A percentile compares a stretch with the other conserved stretches of the same genome.
These are phyloP conservation scores for Prunus mira DNA, from an alignment of 306 rosid species.

Conservation along the genomic window DNA sequence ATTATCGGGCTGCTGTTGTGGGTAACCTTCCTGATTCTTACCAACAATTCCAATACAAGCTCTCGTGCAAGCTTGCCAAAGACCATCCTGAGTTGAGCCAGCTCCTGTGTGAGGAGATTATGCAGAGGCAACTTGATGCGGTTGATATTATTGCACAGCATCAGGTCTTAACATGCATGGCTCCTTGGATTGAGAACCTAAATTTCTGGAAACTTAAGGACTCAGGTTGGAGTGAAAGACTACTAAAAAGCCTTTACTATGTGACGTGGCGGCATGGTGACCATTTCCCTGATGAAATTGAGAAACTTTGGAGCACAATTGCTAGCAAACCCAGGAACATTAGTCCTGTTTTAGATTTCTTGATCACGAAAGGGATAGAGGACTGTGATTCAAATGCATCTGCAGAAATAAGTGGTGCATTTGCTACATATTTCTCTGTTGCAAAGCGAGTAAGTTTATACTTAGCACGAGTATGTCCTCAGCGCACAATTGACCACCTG, in stretches of 20 bases:
- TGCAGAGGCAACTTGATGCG: constrained; percentile 99
- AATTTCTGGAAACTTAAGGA: constrained; percentile 98
- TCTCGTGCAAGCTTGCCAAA: constrained; percentile 98
- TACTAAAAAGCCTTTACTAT: constrained; percentile 93
- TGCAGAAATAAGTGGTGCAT: constrained; percentile 97
- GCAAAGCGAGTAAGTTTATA: constrained; percentile 96
- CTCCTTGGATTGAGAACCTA: constrained; percentile 99
- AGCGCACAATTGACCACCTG: constrained; percentile 94
- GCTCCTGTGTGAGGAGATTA: constrained; percentile 97
- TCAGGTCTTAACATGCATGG: constrained; percentile 99
- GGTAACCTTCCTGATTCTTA: constrained; percentile 99
- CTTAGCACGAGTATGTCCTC: constrained; percentile 98
- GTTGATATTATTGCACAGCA: constrained; percentile 99
- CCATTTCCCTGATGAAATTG: constrained; percentile 98
- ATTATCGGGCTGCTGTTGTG: constrained; percentile 98
- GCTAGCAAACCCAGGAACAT: constrained; percentile 98
- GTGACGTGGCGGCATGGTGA: constrained; percentile 99
- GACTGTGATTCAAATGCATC: constrained; percentile 99
- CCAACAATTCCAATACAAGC: constrained; percentile 98
- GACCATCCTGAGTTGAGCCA: constrained; percentile 98
- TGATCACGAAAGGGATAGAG: constrained; percentile 98
- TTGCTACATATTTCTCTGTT: constrained; percentile 97
- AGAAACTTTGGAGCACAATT: constrained; percentile 99
- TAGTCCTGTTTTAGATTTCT: constrained; percentile 96
- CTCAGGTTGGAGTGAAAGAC: constrained; percentile 93